Base-by-base conservation (phyloP, 768 basidiomycete species). In the Scleroderma citrinum region DNA sequence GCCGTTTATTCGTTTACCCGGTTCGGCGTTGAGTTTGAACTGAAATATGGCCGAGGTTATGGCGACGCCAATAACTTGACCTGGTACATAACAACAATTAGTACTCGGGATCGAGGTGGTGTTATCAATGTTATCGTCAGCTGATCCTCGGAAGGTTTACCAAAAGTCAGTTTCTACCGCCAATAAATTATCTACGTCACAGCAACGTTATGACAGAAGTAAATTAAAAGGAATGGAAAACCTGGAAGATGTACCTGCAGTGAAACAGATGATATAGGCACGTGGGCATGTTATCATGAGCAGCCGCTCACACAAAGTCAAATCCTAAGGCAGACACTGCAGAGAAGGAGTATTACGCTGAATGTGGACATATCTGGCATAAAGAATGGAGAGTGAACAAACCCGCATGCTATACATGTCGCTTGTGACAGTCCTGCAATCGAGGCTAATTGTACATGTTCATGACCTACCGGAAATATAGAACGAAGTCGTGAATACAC, bases 381-480 rank as follows among this genome's bases (percentile, higher is more conserved):
- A 47, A 53, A 34, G 49, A 38, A 34, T 16, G 44, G 14, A 44
- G 32, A 17, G 42, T 17, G 14, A 51, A 23, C 78, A 49, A 58
- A 87, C 87, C 47, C 88, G 74, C 56, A 90, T 63, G 56, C 74
- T 80, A 57, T 87, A 88, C 85, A 92, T 86, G 56, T 90, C 87
- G 58, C 85, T 87, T 35, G 81, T 78, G 44, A 85, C 76, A 53
- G 88, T 85, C 16, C 85, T 87, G 50, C 5, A 47, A 16, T 12
- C 20, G 20, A 14, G 13, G 20, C 26, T n/a, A 4, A n/a, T 30
- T n/a, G 16, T n/a, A n/a, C n/a, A n/a, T n/a, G n/a, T n/a, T n/a
- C n/a, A n/a, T 14, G 17, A 17, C 23, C 30, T 1, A 35, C 3
- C 24, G 13, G 17, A 11, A 23, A 34, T 41, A 10, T 10, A 7